Conservation (phyloP, 2,329 filamentous ascomycete genomes). For the Pyrenochaeta sp. region DNA sequence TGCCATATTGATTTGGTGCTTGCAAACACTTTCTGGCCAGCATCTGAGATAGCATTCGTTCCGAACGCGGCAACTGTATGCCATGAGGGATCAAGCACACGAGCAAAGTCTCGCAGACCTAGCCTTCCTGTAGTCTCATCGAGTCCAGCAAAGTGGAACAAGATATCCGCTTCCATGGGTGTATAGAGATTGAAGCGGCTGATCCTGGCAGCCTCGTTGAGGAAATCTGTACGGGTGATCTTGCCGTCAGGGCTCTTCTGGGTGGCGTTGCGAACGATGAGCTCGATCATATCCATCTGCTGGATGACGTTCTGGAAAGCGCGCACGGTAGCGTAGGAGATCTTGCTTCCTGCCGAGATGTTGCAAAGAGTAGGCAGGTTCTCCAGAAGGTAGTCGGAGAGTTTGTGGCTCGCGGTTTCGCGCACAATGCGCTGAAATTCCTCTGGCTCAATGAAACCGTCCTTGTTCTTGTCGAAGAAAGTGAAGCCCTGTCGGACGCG, state of each 20-base stretch:
- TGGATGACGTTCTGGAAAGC: conserved; percentile 98
- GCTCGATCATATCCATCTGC: conserved; percentile 96
- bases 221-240: conserved; percentile 92
- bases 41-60: conserved; percentile 54
- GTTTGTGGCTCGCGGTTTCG: conserved; percentile 92
- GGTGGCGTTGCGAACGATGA: conserved; percentile 88
- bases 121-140: conserved; percentile 89
- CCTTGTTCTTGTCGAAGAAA: conserved; percentile 85
- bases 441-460: conserved; percentile 93
- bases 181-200: conserved; percentile 96
- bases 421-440: conserved; percentile 97
- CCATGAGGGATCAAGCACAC: conserved; percentile 95
- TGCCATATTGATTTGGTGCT: conserved; percentile 66
- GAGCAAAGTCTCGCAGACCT: conserved; percentile 83
- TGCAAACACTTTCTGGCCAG: conserved; percentile 62
- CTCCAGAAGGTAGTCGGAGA: conserved; percentile 92
- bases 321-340: conserved; percentile 96
- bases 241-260: conserved; percentile 85
- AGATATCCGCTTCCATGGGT: conserved; percentile 97
- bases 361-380: conserved; percentile 95
- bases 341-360: conserved; percentile 88
- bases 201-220: conserved; percentile 89
- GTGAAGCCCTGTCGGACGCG: conserved; percentile 95
- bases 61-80: conserved; percentile 69
- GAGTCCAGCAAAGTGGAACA: conserved; percentile 96